Conservation (phyloP, 768 basidiomycete genomes). For the Naganishia randhawae region DNA sequence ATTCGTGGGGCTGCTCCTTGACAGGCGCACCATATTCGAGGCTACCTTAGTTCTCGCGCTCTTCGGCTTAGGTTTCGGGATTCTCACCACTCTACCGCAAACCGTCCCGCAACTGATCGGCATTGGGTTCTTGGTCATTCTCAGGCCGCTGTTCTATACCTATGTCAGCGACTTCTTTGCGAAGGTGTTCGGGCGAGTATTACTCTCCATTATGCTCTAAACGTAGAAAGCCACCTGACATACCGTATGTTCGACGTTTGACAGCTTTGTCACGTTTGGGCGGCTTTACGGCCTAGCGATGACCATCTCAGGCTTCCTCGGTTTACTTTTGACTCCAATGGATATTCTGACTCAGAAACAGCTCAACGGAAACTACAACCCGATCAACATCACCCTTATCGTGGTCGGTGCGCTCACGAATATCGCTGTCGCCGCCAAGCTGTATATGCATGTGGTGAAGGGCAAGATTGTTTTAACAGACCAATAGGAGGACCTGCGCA, state of each 20-base stretch:
- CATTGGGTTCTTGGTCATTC: slow-evolving; percentile 47
- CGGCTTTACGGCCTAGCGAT: slow-evolving; percentile 52
- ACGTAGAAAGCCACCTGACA: slow-evolving; percentile 1
- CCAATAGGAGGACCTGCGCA: slow-evolving; percentile 21
- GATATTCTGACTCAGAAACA: slow-evolving; percentile 48
- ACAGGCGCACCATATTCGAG: slow-evolving; percentile 35
- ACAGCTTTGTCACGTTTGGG: slow-evolving; percentile 50
- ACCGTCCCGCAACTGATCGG: slow-evolving; percentile 42
- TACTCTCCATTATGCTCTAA: background rate
- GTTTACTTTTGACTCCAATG: slow-evolving; percentile 48
- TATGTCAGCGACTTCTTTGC: slow-evolving; percentile 40
- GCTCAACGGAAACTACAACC: slow-evolving; percentile 46
- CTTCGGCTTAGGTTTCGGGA: slow-evolving; percentile 44
- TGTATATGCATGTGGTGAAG: slow-evolving; percentile 25
- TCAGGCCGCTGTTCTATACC: slow-evolving; percentile 51
- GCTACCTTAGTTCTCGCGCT: slow-evolving; percentile 41
- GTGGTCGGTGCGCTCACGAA: slow-evolving; percentile 36
- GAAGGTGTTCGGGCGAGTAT: slow-evolving; percentile 35
- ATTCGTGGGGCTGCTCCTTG: slow-evolving; percentile 44
- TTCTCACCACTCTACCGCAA: slow-evolving; percentile 40
- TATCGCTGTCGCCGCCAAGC: slow-evolving; percentile 25
- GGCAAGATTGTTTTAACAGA: slow-evolving; percentile 29
- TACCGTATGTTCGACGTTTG: slow-evolving; percentile 16
- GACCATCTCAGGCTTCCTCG: slow-evolving; percentile 50
- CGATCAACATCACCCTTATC: slow-evolving; percentile 42